These are phyloP conservation scores for Solanum lignicaule DNA, from an alignment of 257 asterid species.

Conservation along the genomic window DNA sequence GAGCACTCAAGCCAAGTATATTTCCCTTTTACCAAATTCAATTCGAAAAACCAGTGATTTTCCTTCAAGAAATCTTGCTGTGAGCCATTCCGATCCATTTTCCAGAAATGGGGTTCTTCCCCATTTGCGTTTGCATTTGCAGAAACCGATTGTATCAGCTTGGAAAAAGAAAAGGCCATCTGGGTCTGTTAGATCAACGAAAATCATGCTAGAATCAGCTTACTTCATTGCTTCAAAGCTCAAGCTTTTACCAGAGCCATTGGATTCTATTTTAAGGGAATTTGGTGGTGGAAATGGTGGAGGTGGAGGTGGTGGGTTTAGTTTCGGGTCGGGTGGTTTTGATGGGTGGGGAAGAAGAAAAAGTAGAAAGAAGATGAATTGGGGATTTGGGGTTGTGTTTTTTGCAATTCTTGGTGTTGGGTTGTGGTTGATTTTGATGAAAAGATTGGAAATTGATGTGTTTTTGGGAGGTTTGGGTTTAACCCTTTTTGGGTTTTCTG, in stretches of 20 bases:
- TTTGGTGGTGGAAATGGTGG: constrained; percentile 50
- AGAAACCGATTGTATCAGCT: constrained; percentile 11
- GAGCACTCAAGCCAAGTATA: not conserved
- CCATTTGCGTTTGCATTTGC: constrained; percentile 4
- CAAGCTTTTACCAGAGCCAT: constrained; percentile 58
- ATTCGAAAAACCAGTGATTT: not conserved
- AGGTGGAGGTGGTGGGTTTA: constrained; percentile 26
- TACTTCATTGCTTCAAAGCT: constrained; percentile 51
- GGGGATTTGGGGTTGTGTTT: constrained; percentile 28
- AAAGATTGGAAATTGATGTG: constrained; percentile 27
- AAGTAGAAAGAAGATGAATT: constrained; percentile 17
- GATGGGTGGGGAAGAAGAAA: constrained; percentile 45
- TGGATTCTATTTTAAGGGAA: constrained; percentile 41
- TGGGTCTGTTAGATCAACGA: constrained; percentile 35
- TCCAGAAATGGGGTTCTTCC: not conserved
- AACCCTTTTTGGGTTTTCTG: constrained; percentile 44
- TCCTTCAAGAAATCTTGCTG: not conserved
- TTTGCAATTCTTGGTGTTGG: constrained; percentile 25
- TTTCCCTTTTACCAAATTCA: not conserved
- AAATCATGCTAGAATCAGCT: constrained; percentile 46
- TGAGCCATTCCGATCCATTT: not conserved
- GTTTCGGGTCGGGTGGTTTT: constrained; percentile 32
- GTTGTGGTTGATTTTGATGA: constrained; percentile 32
- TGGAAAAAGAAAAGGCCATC: constrained; percentile 24
- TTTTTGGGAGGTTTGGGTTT: constrained; percentile 34